Evolutionary conservation across 805 yeast genomes (phyloP).

Genomic region (Pichia scutulata): DNA sequence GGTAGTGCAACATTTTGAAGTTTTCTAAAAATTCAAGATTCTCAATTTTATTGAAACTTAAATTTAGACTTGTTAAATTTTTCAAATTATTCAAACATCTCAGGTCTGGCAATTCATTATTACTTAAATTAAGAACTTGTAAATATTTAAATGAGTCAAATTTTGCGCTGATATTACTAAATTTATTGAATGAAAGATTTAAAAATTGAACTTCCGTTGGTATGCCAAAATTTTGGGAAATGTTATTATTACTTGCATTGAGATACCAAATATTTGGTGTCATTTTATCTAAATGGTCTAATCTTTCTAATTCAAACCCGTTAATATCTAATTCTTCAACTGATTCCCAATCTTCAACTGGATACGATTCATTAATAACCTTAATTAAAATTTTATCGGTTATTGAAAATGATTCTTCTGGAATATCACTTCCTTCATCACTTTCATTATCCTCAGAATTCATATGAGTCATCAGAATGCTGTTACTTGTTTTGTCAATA

Average conservation of each 20-base stretch:
- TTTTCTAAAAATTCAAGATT: slow-evolving; percentile 31
- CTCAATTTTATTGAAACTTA: slow-evolving; percentile 31
- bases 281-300: slow-evolving; percentile 37
- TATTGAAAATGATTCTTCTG: slow-evolving; percentile 41
- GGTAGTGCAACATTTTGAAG: slow-evolving; percentile 32
- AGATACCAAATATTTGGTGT: slow-evolving; percentile 36
- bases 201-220: slow-evolving; percentile 34
- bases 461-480: slow-evolving; percentile 5
- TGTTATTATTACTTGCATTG: slow-evolving; percentile 35
- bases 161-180: slow-evolving; percentile 33
- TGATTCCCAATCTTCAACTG: slow-evolving; percentile 37
- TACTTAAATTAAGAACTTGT: slow-evolving; percentile 34
- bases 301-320: slow-evolving; percentile 30
- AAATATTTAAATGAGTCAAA: slow-evolving; percentile 34
- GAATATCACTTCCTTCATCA: not conserved
- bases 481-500: slow-evolving; percentile 2
- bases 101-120: slow-evolving; percentile 32
- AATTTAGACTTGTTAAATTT: slow-evolving; percentile 36
- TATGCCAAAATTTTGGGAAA: slow-evolving; percentile 39
- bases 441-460: not conserved
- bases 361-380: slow-evolving; percentile 36
- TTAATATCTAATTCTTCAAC: slow-evolving; percentile 32
- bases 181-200: slow-evolving; percentile 31
- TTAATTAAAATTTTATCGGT: slow-evolving; percentile 37
- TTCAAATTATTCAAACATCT: slow-evolving; percentile 31